A percentile compares a stretch with the other conserved stretches of the same genome.
Conservation (phyloP, 768 basidiomycete genomes). For the Pilatotrama ljubarskyi region DNA sequence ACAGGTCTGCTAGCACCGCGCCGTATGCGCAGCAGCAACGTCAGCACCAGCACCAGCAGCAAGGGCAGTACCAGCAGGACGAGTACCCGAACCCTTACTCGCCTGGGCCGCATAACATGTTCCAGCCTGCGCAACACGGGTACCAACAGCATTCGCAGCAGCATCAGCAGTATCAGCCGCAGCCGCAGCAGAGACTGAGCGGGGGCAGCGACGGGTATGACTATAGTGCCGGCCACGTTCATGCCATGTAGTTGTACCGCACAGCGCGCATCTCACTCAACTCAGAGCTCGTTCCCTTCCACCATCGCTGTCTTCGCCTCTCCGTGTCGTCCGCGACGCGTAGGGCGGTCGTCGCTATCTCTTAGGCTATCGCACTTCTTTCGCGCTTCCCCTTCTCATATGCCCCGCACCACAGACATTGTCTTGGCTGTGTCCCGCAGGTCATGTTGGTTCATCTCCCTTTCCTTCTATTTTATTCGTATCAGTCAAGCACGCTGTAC, state of each 20-base stretch:
- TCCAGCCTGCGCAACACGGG: constrained; percentile 11
- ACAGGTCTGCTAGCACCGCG: constrained; percentile 8
- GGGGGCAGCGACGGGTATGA: constrained; percentile 24
- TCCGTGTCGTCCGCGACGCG: not conserved
- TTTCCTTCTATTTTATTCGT: constrained; percentile 11
- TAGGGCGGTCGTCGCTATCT: too few species aligned
- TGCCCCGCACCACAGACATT: not conserved
- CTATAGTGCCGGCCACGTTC: constrained; percentile 27
- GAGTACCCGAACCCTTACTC: constrained; percentile 19
- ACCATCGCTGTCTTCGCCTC: not conserved
- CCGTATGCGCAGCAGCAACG: constrained; percentile 12
- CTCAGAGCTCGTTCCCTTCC: not conserved
- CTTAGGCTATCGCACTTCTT: constrained; percentile 4
- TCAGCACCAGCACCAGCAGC: constrained; percentile 4
- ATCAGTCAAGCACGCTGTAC: constrained; percentile 20
- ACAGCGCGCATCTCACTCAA: not conserved
- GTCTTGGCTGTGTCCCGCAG: not conserved
- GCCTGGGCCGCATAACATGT: constrained; percentile 13
- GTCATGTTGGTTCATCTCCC: not conserved
- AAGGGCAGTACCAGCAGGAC: constrained; percentile 9
- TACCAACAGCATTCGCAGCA: not conserved
- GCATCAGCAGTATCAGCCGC: constrained; percentile 17
- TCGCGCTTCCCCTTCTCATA: not conserved
- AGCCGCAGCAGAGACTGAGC: constrained; percentile 17
- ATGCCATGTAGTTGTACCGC: constrained; percentile 29